Conservation (phyloP, 2,329 filamentous ascomycete genomes). For the Aspergillus sp. region DNA sequence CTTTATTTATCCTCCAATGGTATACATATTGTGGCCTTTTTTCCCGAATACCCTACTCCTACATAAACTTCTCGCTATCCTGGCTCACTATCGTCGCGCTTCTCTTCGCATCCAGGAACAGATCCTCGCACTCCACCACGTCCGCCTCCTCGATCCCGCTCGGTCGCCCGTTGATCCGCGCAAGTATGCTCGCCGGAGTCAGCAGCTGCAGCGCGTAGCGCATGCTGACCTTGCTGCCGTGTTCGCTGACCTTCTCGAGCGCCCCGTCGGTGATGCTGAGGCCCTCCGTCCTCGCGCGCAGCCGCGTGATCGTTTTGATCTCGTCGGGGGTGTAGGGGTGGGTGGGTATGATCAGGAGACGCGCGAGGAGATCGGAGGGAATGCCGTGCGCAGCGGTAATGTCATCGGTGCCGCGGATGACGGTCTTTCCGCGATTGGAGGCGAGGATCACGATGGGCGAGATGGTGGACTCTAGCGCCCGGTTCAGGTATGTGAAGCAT, state of each 20-base stretch:
- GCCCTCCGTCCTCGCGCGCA: conserved; percentile 72
- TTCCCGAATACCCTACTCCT: conserved; percentile 32
- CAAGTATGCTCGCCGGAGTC: conserved; percentile 81
- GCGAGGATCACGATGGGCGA: conserved; percentile 95
- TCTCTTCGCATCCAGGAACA: conserved; percentile 73
- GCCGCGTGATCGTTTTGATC: conserved; percentile 83
- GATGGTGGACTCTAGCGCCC: conserved; percentile 88
- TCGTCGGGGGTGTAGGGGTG: conserved; percentile 79
- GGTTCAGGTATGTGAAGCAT: conserved; percentile 98
- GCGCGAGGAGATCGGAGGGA: conserved; percentile 83
- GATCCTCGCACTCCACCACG: conserved; percentile 69
- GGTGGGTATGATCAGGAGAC: conserved; percentile 92
- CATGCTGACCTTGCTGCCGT: conserved; percentile 81
- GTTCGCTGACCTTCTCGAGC: conserved; percentile 74
- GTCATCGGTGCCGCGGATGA: conserved; percentile 74
- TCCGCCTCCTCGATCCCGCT: conserved; percentile 66
- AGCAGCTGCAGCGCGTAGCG: conserved; percentile 89
- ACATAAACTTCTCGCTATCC: conserved; percentile 56
- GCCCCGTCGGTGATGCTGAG: conserved; percentile 72
- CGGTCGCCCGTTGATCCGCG: conserved; percentile 67
- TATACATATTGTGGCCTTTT: no score
- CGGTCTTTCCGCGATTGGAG: conserved; percentile 89
- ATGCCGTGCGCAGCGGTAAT: conserved; percentile 85
- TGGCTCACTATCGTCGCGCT: conserved; percentile 63
- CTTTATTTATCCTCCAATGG: no score